Conservation (phyloP, 1,284 basidiomycete species). For the Cryptococcus maquisensis region DNA sequence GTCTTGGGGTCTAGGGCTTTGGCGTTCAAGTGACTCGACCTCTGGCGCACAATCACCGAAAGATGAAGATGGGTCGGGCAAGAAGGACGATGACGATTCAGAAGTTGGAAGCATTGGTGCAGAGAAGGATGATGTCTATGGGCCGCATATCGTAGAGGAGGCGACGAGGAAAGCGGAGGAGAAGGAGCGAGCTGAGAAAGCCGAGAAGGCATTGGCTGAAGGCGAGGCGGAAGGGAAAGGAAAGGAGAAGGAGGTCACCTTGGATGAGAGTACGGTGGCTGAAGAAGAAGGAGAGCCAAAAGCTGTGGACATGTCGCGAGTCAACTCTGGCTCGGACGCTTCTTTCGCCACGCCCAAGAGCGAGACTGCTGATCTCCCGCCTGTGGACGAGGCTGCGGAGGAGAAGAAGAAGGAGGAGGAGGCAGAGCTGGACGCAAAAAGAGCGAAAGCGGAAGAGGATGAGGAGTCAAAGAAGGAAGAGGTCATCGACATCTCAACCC, state of each 20-base stretch:
- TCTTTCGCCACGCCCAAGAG: conserved; percentile 13
- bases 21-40: conserved; percentile 14
- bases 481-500: background rate
- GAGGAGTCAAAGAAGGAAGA: conserved; percentile 4
- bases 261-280: conserved; percentile 5
- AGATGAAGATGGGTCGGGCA: conserved; percentile 8
- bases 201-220: conserved; percentile 28
- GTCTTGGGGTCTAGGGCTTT: conserved; percentile 43
- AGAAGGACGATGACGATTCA: background rate
- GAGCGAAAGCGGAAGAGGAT: conserved; percentile 1
- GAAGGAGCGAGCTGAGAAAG: conserved; percentile 9
- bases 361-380: conserved; percentile 8
- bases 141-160: background rate
- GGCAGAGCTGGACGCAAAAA: background rate
- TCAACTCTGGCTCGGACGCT: conserved; percentile 11
- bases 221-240: conserved; percentile 11
- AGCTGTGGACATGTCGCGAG: background rate
- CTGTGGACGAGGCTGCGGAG: background rate
- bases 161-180: conserved; percentile 11
- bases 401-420: background rate
- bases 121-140: conserved; percentile 5
- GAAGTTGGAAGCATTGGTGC: conserved; percentile 12
- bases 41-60: background rate
- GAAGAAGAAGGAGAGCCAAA: conserved; percentile 5
- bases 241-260: conserved; percentile 5